These are phyloP conservation scores for Penicillium macrosclerotiorum DNA, from an alignment of 495 filamentous ascomycete species.

Conservation along the genomic window DNA sequence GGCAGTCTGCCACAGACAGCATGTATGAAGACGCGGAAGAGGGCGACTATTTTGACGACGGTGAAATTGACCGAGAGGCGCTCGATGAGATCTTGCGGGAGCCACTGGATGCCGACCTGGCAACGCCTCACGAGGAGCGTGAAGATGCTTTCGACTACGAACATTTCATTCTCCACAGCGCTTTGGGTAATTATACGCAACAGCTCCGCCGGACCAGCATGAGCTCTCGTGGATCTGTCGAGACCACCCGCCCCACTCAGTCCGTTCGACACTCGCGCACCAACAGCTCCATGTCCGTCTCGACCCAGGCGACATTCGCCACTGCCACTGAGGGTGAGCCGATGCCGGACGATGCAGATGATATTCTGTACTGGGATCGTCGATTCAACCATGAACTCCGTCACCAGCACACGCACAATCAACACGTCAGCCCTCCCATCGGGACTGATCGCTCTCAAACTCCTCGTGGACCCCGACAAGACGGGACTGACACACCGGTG, in stretches of 20 bases:
- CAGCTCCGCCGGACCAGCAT: slow-evolving; percentile 55
- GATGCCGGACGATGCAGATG: slow-evolving; percentile 41
- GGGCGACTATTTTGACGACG: slow-evolving; percentile 40
- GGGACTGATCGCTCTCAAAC: slow-evolving; percentile 20
- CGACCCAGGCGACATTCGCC: slow-evolving; percentile 77
- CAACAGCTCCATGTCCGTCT: slow-evolving; percentile 66
- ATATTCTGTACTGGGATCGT: slow-evolving; percentile 43
- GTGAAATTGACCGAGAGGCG: slow-evolving; percentile 52
- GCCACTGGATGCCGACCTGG: slow-evolving; percentile 39
- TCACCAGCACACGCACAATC: slow-evolving; percentile 16
- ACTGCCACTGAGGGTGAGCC: slow-evolving; percentile 70
- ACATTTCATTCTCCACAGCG: slow-evolving; percentile 88
- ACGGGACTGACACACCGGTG: slow-evolving; percentile 4
- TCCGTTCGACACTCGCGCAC: slow-evolving; percentile 37
- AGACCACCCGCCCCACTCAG: slow-evolving; percentile 60
- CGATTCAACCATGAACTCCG: slow-evolving; percentile 42
- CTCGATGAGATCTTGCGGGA: slow-evolving; percentile 44
- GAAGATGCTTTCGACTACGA: slow-evolving; percentile 98
- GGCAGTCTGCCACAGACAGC: slow-evolving; percentile 45
- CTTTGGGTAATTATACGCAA: slow-evolving; percentile 66
- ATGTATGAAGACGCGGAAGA: slow-evolving; percentile 61
- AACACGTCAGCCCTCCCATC: slow-evolving; percentile 12
- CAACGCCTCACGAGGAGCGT: slow-evolving; percentile 79
- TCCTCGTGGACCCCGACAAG: slow-evolving; percentile 13
- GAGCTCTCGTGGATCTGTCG: slow-evolving; percentile 68